Evolutionary conservation across 176 grass and related monocot genomes (phyloP), one percentile per base, ranked within the genome.

Genomic region (Oryza punctata): DNA sequence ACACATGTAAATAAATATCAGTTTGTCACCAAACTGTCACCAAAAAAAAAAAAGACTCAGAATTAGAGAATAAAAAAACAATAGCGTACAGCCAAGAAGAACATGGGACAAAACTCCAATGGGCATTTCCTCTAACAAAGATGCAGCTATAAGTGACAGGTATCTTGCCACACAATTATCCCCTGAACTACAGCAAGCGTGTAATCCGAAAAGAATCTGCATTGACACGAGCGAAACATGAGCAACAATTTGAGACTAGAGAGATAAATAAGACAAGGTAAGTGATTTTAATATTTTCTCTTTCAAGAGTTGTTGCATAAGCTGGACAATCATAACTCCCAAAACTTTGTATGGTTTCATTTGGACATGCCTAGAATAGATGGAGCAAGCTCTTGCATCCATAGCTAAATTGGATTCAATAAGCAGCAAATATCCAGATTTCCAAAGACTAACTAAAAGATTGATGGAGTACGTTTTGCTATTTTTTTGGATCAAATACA

Each of bases 161-260:
- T 66, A 71, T 67, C 54, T 26, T 82, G 78, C 72, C 24, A 37
- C 66, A 44, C 66, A 59, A 24, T 86, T 73, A 67, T 32, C 45
- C 37, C 37, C 13, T 65, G 16, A 71, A 50, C 16, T 69, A 70
- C 18, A 65, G 12, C 18, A 82, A 77, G 16, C 40, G 41, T 68
- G 63, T 52, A 73, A 89, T 75, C 82, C 35, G 12, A 41, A 59
- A 37, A 67, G 12, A 73, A 78, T 60, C 88, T 90, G 88, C 88
- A 78, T 46, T 65, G 44, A 47, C 69, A 67, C 24, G 11, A 46
- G 59, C 9, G 71, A 60, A 69, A 82, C 45, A 78, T 86, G 38
- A 82, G 67, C 44, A 27, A 28, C 14, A 0, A 25, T 78, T 54
- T 9, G 52, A n/a, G 52, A 61, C 2, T 46, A 44, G 10, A 43